phyloP scores from a whole-genome alignment of 345 rosid species.

The Arabis hirsuta region DNA sequence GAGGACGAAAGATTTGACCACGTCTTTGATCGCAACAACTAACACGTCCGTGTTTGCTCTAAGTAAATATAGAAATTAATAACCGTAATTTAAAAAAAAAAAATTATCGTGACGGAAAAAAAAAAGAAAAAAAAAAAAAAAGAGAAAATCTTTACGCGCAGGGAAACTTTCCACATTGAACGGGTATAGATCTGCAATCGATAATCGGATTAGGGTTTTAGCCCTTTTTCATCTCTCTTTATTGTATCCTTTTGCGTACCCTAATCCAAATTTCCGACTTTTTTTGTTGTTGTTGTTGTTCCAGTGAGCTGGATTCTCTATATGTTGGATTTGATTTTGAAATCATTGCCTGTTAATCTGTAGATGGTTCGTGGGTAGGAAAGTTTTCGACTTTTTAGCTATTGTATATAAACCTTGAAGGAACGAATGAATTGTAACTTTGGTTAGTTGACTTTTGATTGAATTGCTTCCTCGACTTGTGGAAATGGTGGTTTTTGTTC shows the following conservation, averaged over 20 bases:
- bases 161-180: slow-evolving; percentile 30
- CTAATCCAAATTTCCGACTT: not conserved
- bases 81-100: slow-evolving; percentile 2
- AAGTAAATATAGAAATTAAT: not conserved
- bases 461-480: slow-evolving; percentile 27
- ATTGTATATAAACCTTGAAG: not conserved
- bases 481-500: slow-evolving; percentile 34
- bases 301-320: slow-evolving; percentile 25
- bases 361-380: slow-evolving; percentile 10
- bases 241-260: not conserved
- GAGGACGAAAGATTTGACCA: not conserved
- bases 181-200: slow-evolving; percentile 39
- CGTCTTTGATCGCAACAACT: slow-evolving; percentile 6
- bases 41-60: slow-evolving; percentile 6
- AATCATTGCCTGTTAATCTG: slow-evolving; percentile 14
- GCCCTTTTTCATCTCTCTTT: slow-evolving; percentile 6
- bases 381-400: not conserved
- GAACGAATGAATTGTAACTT: slow-evolving; percentile 13
- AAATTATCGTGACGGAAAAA: not conserved
- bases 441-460: slow-evolving; percentile 36
- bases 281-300: not conserved
- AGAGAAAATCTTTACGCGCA: slow-evolving; percentile 7
- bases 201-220: slow-evolving; percentile 36
- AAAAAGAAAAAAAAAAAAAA: not conserved
- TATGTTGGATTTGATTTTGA: not conserved